Evolutionary conservation across 495 filamentous ascomycete genomes (phyloP), one percentile per base, ranked within the genome.

Genomic region (Trichocladium uniseriatum): DNA sequence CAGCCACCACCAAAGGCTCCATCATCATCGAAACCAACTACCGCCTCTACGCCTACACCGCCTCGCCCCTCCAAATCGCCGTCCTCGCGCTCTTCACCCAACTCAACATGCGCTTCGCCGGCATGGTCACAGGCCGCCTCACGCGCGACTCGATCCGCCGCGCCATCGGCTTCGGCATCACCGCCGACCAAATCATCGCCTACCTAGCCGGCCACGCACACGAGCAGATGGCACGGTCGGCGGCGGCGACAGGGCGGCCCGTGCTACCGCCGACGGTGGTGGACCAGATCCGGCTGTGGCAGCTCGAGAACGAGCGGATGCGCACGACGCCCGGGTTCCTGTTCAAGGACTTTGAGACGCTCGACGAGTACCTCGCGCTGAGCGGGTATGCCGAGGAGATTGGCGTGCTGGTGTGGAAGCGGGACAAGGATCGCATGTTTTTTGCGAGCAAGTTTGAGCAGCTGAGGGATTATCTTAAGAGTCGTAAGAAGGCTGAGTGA

Each of bases 21-120:
- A 87, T 98, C 59, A 86, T 98, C 56, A 76, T 97, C 56, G 92
- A 98, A 74, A 98, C 92, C n/a, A 98, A 98, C 70, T 96, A 96
- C 70, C 86, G 92, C 22, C 68, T 98, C 55, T 98, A 98, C 69
- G 92, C 92, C 27, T 98, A 97, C 70, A 96, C 94, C 6, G 81
- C 80, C 20, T 95, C 89, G 0, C 86, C 87, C 0, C 77, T 98
- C 0, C 89, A 94, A 64, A 97, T 96, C 54, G 86, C 88, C 45
- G 85, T 98, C 41, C 80, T 98, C n/a, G 79, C 82, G 28, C 82
- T 98, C 51, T 98, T 98, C 69, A 77, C 81, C 24, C 80, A 82
- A 15, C 81, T 98, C 39, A 81, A 80, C 48, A 84, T 84, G 63
- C 89, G 91, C 50, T 95, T 91, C 65, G 86, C 87, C 0, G 92